These are phyloP conservation scores for Apophysomyces sp. DNA, from an alignment of 371 early-diverging fungal genomes.

Conservation along the genomic window DNA sequence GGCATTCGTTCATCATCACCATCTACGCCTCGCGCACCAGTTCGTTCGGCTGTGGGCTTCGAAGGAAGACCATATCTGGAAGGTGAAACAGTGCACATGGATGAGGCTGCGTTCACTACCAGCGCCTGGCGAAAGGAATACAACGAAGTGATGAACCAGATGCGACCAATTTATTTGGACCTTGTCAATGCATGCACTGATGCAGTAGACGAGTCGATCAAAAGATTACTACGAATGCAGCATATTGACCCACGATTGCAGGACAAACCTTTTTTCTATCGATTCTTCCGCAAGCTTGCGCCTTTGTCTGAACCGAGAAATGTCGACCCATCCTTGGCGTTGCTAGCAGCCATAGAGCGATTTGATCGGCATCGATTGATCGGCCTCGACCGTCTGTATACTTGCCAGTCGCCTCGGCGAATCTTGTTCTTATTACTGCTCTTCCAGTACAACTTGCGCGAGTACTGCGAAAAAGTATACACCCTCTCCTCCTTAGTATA, in stretches of 20 bases:
- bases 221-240: conserved; percentile 31
- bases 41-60: not conserved
- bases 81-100: not conserved
- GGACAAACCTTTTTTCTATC: conserved; percentile 30
- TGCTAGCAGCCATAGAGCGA: conserved; percentile 28
- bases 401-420: conserved; percentile 28
- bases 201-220: conserved; percentile 29
- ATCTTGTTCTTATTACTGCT: conserved; percentile 38
- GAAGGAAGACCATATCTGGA: not conserved
- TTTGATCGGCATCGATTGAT: conserved; percentile 34
- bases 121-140: conserved; percentile 26
- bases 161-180: conserved; percentile 29
- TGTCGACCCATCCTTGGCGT: conserved; percentile 28
- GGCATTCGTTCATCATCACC: not conserved
- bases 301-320: conserved; percentile 10
- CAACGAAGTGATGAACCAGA: conserved; percentile 16
- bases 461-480: conserved; percentile 40
- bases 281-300: conserved; percentile 9
- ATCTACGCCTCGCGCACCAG: not conserved
- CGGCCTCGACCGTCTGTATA: conserved; percentile 29
- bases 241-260: conserved; percentile 34
- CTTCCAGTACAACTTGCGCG: conserved; percentile 45
- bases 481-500: conserved; percentile 41
- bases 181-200: conserved; percentile 33
- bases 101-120: not conserved